These are phyloP conservation scores for Casuarina cunninghamiana DNA, from an alignment of 306 rosid genomes.

Conservation along the genomic window DNA sequence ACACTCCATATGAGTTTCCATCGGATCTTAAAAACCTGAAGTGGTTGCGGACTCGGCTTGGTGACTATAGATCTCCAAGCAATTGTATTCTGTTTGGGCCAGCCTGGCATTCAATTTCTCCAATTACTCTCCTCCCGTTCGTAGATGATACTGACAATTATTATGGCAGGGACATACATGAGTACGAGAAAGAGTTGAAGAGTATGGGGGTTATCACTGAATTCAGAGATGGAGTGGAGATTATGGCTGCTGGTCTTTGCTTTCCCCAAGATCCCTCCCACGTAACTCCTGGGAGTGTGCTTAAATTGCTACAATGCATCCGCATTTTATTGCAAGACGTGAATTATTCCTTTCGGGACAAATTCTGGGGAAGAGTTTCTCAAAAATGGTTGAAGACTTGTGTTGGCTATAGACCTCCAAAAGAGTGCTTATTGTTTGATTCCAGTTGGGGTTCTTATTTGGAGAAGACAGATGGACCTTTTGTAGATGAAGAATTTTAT, in stretches of 20 bases:
- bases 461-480: too few species aligned
- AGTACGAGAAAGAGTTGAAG: constrained; percentile 55
- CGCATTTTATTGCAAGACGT: too few species aligned
- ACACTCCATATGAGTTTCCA: constrained; percentile 28
- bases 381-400: too few species aligned
- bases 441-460: too few species aligned
- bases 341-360: too few species aligned
- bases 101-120: constrained; percentile 60
- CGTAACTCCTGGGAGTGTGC: too few species aligned
- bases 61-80: constrained; percentile 45
- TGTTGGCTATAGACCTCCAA: too few species aligned
- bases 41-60: constrained; percentile 63
- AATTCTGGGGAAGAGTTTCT: too few species aligned
- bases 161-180: constrained; percentile 46
- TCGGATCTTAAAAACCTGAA: constrained; percentile 14
- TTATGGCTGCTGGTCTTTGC: constrained; percentile 37
- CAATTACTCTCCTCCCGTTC: constrained; percentile 66
- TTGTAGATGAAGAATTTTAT: too few species aligned
- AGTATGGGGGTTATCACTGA: constrained; percentile 50
- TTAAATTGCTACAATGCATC: too few species aligned
- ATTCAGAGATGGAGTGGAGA: constrained; percentile 46
- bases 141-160: constrained; percentile 48
- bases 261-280: too few species aligned
- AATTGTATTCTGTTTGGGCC: constrained; percentile 60
- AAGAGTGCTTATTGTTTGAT: too few species aligned